phyloP scores from a whole-genome alignment of 768 basidiomycete genomes.

The Russula foetens region DNA sequence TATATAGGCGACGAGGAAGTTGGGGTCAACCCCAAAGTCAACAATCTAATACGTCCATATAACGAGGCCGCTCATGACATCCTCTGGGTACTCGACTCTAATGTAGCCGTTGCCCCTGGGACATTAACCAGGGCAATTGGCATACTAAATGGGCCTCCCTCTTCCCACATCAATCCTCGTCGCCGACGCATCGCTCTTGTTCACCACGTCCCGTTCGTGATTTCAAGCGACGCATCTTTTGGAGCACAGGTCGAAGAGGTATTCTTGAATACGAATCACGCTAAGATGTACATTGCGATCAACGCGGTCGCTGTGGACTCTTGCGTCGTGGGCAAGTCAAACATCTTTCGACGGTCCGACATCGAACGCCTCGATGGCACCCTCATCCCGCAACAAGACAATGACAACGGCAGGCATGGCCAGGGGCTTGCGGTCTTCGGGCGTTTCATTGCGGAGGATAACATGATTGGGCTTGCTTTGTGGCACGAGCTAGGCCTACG shows the following conservation, averaged over 20 bases:
- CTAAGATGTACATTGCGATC: constrained; percentile 96
- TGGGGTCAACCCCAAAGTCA: constrained; percentile 95
- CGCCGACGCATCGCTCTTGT: constrained; percentile 68
- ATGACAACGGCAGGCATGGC: constrained; percentile 26
- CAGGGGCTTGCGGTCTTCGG: constrained; percentile 73
- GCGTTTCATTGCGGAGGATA: constrained; percentile 92
- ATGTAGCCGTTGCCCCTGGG: constrained; percentile 67
- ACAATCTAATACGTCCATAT: constrained; percentile 88
- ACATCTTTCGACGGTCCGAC: constrained; percentile 86
- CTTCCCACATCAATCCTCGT: constrained; percentile 25
- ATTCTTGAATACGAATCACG: constrained; percentile 94
- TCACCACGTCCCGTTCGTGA: constrained; percentile 92
- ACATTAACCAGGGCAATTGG: constrained; percentile 83
- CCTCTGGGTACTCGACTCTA: constrained; percentile 97
- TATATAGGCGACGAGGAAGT: constrained; percentile 67
- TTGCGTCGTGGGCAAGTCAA: constrained; percentile 96
- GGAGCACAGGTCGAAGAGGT: constrained; percentile 88
- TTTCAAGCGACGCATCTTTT: constrained; percentile 54
- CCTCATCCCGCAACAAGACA: constrained; percentile 35
- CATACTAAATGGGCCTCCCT: constrained; percentile 42
- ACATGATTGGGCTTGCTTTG: constrained; percentile 87
- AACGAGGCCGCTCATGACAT: constrained; percentile 77
- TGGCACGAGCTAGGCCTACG: constrained; percentile 90
- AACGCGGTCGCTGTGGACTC: constrained; percentile 85
- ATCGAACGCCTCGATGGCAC: constrained; percentile 67